phyloP scores from a whole-genome alignment of 495 filamentous ascomycete genomes.

The Sordaria brevicollis region DNA sequence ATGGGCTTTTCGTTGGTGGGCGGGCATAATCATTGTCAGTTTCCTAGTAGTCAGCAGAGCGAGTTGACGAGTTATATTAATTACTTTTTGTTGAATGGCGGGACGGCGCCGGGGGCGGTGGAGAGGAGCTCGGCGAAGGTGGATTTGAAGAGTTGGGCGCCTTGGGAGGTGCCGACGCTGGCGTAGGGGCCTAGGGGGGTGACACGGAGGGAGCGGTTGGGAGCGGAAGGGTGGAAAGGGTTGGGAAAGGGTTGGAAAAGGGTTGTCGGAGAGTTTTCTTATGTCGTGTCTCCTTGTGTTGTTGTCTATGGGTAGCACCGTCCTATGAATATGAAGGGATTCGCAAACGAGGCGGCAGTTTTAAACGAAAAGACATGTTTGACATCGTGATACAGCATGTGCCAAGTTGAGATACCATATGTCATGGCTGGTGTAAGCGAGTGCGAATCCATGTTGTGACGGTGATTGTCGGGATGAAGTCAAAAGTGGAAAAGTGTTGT shows the following conservation, averaged over 20 bases:
- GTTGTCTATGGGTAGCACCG: not conserved
- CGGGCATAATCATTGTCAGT: constrained; percentile 44
- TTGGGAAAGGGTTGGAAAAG: not conserved
- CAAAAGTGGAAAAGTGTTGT: not conserved
- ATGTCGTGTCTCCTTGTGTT: not conserved
- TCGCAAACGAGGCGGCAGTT: not conserved
- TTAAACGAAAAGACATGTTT: too few relatives aligned
- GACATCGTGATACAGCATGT: not conserved
- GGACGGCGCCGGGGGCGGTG: constrained; percentile 24
- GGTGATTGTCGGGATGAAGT: not conserved
- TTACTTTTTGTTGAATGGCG: constrained; percentile 27
- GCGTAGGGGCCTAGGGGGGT: constrained; percentile 11
- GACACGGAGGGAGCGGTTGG: not conserved
- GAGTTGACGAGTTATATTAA: constrained; percentile 43
- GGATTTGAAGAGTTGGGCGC: constrained; percentile 27
- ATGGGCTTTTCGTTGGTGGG: constrained; percentile 47
- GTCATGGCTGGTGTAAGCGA: not conserved
- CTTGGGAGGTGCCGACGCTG: constrained; percentile 30
- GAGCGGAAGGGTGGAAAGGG: not conserved
- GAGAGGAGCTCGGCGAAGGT: constrained; percentile 31
- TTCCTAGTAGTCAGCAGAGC: constrained; percentile 38
- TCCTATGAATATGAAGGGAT: not conserved
- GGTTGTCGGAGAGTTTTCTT: not conserved
- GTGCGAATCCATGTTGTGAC: not conserved
- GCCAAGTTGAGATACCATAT: not conserved